Evolutionary conservation across 495 filamentous ascomycete genomes (phyloP).

Genomic region (Cercophora newfieldiana): DNA sequence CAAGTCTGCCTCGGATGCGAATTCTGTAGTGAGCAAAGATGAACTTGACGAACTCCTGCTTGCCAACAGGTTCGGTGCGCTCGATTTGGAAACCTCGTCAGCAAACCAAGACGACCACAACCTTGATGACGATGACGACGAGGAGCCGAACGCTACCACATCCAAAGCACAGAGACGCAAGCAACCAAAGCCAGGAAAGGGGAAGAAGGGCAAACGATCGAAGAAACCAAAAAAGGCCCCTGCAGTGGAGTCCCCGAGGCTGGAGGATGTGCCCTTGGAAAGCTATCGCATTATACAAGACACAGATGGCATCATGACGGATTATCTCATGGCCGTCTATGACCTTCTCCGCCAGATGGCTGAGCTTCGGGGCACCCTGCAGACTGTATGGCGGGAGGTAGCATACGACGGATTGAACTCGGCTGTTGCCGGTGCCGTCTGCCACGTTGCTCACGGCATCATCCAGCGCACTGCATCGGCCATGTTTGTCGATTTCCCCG

Average conservation of each 20-base stretch:
- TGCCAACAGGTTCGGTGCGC: constrained; percentile 35
- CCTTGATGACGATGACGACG: constrained; percentile 16
- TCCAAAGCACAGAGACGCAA: constrained; percentile 18
- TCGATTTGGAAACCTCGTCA: no score
- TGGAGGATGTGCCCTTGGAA: constrained; percentile 36
- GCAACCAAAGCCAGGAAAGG: constrained; percentile 36
- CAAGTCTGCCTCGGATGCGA: constrained; percentile 3
- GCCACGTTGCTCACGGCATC: constrained; percentile 42
- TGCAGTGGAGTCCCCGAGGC: not conserved
- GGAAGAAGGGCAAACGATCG: constrained; percentile 42
- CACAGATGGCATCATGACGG: constrained; percentile 23
- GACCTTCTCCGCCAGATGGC: constrained; percentile 33
- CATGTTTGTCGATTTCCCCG: constrained; percentile 45
- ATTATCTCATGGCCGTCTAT: constrained; percentile 45
- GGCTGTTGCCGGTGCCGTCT: constrained; percentile 46
- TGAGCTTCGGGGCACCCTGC: constrained; percentile 38
- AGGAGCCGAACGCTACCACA: not conserved
- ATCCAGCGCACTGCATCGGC: constrained; percentile 36
- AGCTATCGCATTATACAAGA: constrained; percentile 45
- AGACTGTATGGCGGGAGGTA: constrained; percentile 47
- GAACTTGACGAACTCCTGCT: constrained; percentile 33
- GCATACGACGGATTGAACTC: constrained; percentile 46
- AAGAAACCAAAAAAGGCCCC: constrained; percentile 8
- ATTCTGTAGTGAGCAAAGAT: constrained; percentile 18
- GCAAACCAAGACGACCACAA: constrained; percentile 18